Percentiles rank a stretch among this genome's conserved stretches.
These are phyloP conservation scores for Boletus rubroflammeus DNA, from an alignment of 768 basidiomycete species.

Conservation along the genomic window DNA sequence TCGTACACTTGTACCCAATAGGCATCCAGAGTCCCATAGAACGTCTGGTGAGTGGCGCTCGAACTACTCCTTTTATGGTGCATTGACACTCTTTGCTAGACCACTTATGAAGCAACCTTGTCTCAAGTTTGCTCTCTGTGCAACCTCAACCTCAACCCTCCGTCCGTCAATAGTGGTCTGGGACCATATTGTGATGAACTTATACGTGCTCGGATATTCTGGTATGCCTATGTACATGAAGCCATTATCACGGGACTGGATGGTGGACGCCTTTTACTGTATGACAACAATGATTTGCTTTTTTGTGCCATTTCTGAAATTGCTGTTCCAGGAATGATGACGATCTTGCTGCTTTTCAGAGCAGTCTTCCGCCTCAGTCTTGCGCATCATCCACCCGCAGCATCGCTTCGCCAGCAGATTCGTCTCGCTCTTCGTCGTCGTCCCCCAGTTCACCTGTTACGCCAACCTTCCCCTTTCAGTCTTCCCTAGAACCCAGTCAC, in stretches of 20 bases:
- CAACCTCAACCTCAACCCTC: conserved; percentile 43
- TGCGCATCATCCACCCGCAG: conserved; percentile 24
- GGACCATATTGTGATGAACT: conserved; percentile 54
- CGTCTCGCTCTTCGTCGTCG: conserved; percentile 34
- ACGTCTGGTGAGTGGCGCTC: conserved; percentile 12
- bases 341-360: conserved; percentile 72
- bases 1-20: background rate
- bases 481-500: conserved; percentile 23
- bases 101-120: conserved; percentile 76
- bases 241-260: conserved; percentile 77
- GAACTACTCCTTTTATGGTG: background rate
- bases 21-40: conserved; percentile 30
- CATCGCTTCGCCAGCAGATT: conserved; percentile 33
- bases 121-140: conserved; percentile 81
- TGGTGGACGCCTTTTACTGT: conserved; percentile 84
- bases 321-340: conserved; percentile 55
- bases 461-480: conserved; percentile 23
- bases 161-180: conserved; percentile 46
- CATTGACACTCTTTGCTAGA: conserved; percentile 33
- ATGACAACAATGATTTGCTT: conserved; percentile 27
- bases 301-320: conserved; percentile 3
- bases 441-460: conserved; percentile 19
- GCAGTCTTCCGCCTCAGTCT: conserved; percentile 48
- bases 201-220: conserved; percentile 78
- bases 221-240: conserved; percentile 86